A percentile compares a stretch with the other conserved stretches of the same genome.
Evolutionary conservation across 352 stramenopile genomes (phyloP).

Genomic region (Pythium plurisporium): DNA sequence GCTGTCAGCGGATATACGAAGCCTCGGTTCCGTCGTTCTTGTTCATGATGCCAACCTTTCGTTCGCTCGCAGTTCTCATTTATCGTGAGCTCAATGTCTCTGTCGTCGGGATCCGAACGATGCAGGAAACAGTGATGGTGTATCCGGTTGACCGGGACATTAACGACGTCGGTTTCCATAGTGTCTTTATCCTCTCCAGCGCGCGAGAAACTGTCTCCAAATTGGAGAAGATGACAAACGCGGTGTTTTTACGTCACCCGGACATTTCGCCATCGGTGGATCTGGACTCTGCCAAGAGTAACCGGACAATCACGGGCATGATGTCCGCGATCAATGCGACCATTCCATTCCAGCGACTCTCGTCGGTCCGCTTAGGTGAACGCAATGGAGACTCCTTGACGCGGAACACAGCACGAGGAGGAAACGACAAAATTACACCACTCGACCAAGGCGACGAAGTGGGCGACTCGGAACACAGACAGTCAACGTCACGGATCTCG

Average conservation of each 20-base stretch:
- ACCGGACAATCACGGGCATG: slow-evolving; percentile 32
- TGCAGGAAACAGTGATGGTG: slow-evolving; percentile 42
- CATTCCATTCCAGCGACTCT: slow-evolving; percentile 28
- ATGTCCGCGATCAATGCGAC: slow-evolving; percentile 16
- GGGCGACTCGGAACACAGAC: slow-evolving; percentile 9
- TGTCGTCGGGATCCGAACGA: slow-evolving; percentile 49
- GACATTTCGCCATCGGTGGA: slow-evolving; percentile 46
- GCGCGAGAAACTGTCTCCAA: slow-evolving; percentile 40
- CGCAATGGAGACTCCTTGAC: neutral
- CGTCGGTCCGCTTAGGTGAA: slow-evolving; percentile 12
- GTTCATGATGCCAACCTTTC: slow-evolving; percentile 43
- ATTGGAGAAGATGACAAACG: slow-evolving; percentile 50
- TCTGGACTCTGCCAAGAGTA: slow-evolving; percentile 27
- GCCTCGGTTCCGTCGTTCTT: slow-evolving; percentile 48
- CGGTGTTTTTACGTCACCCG: slow-evolving; percentile 38
- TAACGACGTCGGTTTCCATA: slow-evolving; percentile 43
- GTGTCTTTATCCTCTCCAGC: slow-evolving; percentile 59
- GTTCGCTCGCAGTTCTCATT: slow-evolving; percentile 42
- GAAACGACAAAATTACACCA: slow-evolving; percentile 26
- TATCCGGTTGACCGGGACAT: slow-evolving; percentile 50
- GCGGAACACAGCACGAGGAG: neutral
- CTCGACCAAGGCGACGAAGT: slow-evolving; percentile 16
- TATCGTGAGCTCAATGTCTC: slow-evolving; percentile 64
- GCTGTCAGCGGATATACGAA: slow-evolving; percentile 56
- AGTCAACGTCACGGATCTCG: neutral